Percentiles rank a stretch among this genome's conserved stretches.
Evolutionary conservation across 108 stramenopile genomes (phyloP).

Genomic region (Stephanodiscus minutulus): DNA sequence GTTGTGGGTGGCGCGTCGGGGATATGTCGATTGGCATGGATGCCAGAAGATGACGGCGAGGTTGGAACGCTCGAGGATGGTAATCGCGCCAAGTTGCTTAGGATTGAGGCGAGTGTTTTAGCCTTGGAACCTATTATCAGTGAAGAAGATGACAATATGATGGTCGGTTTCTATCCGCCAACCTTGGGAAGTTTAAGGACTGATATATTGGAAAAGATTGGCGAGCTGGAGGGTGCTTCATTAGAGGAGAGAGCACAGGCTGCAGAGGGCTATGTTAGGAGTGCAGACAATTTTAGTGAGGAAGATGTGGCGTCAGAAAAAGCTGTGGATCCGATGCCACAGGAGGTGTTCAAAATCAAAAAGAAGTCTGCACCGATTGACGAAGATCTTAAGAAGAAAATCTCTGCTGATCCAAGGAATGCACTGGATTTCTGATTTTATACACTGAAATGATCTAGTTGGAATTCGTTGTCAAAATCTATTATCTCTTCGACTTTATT

Average conservation of each 20-base stretch:
- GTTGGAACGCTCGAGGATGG: slow-evolving; percentile 40
- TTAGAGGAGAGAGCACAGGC: slow-evolving; percentile 36
- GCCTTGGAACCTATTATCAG: slow-evolving; percentile 75
- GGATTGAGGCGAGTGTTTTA: slow-evolving; percentile 77
- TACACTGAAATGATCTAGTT: background rate
- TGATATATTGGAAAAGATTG: slow-evolving; percentile 75
- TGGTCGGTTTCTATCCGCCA: slow-evolving; percentile 83
- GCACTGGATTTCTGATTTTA: slow-evolving; percentile 45
- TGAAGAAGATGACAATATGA: slow-evolving; percentile 61
- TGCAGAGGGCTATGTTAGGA: slow-evolving; percentile 39
- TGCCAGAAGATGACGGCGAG: slow-evolving; percentile 71
- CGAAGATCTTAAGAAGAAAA: slow-evolving; percentile 31
- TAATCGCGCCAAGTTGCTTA: slow-evolving; percentile 51
- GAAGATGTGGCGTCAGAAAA: slow-evolving; percentile 1
- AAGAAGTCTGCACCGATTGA: slow-evolving; percentile 25
- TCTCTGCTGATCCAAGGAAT: slow-evolving; percentile 45
- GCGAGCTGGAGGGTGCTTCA: slow-evolving; percentile 66
- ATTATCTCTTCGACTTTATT: slow-evolving; percentile 26
- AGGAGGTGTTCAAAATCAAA: background rate
- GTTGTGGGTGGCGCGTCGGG: slow-evolving; percentile 59
- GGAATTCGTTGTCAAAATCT: background rate
- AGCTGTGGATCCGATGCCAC: slow-evolving; percentile 5
- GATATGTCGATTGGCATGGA: slow-evolving; percentile 80
- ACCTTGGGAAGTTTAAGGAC: slow-evolving; percentile 73
- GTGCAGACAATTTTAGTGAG: background rate